Evolutionary conservation across 2,329 filamentous ascomycete genomes (phyloP).

Genomic region (Fusarium austroafricanum): DNA sequence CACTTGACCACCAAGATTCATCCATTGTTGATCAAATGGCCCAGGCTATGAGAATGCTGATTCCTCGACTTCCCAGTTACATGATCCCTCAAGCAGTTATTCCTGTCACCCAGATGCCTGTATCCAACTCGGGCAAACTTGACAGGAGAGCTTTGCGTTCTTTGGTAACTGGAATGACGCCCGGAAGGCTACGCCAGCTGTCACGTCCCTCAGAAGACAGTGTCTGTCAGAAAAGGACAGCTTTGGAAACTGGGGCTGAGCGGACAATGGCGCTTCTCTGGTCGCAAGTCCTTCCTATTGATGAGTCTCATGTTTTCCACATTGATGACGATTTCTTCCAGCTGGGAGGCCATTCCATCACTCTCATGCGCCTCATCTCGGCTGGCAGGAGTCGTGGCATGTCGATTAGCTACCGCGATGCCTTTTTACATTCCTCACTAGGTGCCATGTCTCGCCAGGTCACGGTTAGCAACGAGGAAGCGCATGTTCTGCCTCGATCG

Average conservation of each 20-base stretch:
- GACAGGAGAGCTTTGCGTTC: neutral
- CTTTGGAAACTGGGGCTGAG: neutral
- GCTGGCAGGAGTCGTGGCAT: neutral
- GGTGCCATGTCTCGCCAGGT: neutral
- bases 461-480: neutral
- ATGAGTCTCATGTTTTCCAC: neutral
- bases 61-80: neutral
- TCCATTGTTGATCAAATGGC: neutral
- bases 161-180: neutral
- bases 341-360: neutral
- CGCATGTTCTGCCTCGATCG: neutral
- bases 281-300: neutral
- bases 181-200: neutral
- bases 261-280: neutral
- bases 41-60: neutral
- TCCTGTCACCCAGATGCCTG: neutral
- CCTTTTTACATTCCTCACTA: neutral
- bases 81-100: neutral
- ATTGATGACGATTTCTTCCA: slow-evolving; percentile 1
- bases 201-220: neutral
- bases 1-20: neutral
- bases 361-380: neutral
- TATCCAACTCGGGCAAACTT: neutral
- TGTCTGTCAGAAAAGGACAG: neutral
- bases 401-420: neutral